These are phyloP conservation scores for Claviceps sp. DNA, from an alignment of 2,329 filamentous ascomycete species.

Conservation along the genomic window DNA sequence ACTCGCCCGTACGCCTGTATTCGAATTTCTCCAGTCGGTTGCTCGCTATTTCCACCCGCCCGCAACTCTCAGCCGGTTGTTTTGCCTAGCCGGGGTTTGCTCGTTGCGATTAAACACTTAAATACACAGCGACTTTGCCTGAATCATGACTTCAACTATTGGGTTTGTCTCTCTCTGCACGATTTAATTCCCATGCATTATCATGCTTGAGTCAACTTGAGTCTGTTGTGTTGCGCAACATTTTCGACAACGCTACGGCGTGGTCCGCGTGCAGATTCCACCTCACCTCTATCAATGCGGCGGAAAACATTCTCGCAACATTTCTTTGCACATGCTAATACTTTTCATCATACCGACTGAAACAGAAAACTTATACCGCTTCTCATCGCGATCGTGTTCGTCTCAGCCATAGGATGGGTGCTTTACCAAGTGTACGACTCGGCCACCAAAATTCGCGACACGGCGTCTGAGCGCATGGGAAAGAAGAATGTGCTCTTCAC, in stretches of 20 bases:
- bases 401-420: constrained; percentile 46
- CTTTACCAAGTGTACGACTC: constrained; percentile 62
- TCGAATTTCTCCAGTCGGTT: too few species aligned
- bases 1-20: neutral
- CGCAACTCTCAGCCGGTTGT: neutral
- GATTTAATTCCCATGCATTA: neutral
- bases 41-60: neutral
- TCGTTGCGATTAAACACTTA: neutral
- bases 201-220: neutral
- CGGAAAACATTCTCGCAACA: neutral
- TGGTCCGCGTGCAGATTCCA: neutral
- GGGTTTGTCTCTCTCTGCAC: neutral
- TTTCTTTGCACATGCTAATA: neutral
- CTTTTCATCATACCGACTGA: neutral
- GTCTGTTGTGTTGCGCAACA: neutral
- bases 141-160: neutral
- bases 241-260: neutral
- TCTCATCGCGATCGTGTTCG: constrained; percentile 45
- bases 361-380: constrained; percentile 51
- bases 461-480: constrained; percentile 56
- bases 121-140: neutral
- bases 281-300: neutral
- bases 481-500: constrained; percentile 64
- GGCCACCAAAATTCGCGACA: constrained; percentile 49
- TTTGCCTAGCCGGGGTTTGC: neutral